These are phyloP conservation scores for Alternaria sp. DNA, from an alignment of 2,329 filamentous ascomycete genomes.

Conservation along the genomic window DNA sequence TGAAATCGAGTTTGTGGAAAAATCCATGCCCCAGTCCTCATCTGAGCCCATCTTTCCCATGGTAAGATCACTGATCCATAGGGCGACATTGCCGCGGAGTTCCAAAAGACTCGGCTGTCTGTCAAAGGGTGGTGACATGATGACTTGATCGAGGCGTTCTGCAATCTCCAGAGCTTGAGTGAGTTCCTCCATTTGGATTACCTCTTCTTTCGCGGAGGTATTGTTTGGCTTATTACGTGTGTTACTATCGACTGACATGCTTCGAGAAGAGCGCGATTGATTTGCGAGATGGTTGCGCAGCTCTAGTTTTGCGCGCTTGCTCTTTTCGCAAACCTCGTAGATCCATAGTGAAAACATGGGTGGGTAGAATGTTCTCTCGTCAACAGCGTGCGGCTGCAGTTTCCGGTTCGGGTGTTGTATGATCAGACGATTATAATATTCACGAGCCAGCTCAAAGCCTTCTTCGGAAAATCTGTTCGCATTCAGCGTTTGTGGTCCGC, in stretches of 20 bases:
- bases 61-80: constrained; percentile 77
- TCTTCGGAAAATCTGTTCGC: constrained; percentile 41
- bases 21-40: constrained; percentile 30
- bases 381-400: constrained; percentile 67
- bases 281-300: constrained; percentile 9
- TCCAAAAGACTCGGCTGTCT: constrained; percentile 72
- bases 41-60: constrained; percentile 43
- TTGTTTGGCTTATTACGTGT: constrained; percentile 19
- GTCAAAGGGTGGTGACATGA: constrained; percentile 74
- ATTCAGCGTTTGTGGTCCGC: constrained; percentile 27
- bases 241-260: constrained; percentile 23
- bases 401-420: constrained; percentile 73
- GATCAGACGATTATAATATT: constrained; percentile 81
- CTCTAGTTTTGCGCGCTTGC: constrained; percentile 59
- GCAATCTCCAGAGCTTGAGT: constrained; percentile 69
- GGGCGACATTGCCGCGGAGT: constrained; percentile 74
- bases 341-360: constrained; percentile 84
- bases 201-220: constrained; percentile 32
- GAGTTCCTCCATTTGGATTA: constrained; percentile 62
- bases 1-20: constrained; percentile 7
- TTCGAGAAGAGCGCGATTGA: constrained; percentile 21
- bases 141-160: constrained; percentile 72
- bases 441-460: constrained; percentile 66
- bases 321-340: constrained; percentile 70
- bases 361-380: constrained; percentile 79